phyloP scores from a whole-genome alignment of 78 protist genomes.

The Isochrysis galbana region DNA sequence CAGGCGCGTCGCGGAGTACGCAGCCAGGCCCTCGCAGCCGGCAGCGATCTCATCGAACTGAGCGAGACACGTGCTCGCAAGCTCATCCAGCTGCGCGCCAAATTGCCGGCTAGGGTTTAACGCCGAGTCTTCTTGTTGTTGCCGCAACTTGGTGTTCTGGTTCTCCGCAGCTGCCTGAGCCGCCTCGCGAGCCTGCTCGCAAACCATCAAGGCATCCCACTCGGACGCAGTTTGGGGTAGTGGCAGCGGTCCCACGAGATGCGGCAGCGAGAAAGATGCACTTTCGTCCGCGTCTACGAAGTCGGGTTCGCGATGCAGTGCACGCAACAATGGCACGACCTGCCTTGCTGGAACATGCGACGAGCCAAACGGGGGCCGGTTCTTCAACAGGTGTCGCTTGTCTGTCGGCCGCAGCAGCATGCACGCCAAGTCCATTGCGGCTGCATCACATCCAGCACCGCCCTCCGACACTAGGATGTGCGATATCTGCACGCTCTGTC shows the following conservation, averaged over 20 bases:
- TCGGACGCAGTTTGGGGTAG: not conserved
- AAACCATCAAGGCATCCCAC: not conserved
- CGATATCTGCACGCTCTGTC: not conserved
- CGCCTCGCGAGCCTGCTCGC: not conserved
- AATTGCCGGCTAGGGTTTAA: not conserved
- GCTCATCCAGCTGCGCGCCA: not conserved
- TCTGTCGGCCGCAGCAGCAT: not conserved
- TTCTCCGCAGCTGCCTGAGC: not conserved
- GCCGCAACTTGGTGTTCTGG: not conserved
- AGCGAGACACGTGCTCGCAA: not conserved
- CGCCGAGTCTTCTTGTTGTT: not conserved
- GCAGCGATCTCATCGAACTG: not conserved
- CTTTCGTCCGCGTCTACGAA: not conserved
- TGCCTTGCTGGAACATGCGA: not conserved
- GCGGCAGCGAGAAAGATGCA: not conserved
- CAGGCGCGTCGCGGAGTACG: not conserved
- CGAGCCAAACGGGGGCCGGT: not conserved
- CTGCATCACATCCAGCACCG: not conserved
- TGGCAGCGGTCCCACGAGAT: not conserved
- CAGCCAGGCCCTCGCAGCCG: not conserved
- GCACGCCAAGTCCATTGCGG: not conserved
- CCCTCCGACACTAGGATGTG: not conserved
- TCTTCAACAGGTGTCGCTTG: not conserved
- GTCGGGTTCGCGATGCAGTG: not conserved
- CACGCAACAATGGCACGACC: not conserved